Evolutionary conservation across 148 eudicot genomes (phyloP).

Genomic region (Heliamphora exappendiculata): DNA sequence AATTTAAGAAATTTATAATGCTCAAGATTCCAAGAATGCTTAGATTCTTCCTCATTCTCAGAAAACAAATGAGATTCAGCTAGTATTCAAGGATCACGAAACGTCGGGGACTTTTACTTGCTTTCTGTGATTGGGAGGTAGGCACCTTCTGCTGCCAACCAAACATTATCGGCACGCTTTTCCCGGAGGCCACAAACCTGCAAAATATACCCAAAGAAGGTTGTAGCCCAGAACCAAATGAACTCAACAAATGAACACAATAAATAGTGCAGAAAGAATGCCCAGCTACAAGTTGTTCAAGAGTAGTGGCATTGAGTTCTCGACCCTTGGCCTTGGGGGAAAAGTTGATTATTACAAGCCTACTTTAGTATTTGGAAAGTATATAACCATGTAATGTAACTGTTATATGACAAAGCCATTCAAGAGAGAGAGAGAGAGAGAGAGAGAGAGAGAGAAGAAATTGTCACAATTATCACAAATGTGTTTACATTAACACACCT

Average conservation of each 20-base stretch:
- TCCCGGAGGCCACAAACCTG: conserved; percentile 73
- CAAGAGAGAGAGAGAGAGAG: too few species aligned
- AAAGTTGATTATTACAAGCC: neutral
- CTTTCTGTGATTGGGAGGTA: conserved; percentile 50
- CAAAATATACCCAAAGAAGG: neutral
- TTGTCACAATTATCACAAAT: neutral
- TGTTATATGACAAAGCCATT: too few species aligned
- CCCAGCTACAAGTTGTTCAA: too few species aligned
- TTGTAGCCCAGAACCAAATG: neutral
- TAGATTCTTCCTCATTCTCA: neutral
- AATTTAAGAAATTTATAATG: conserved; percentile 1
- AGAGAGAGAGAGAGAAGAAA: too few species aligned
- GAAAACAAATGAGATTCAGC: neutral
- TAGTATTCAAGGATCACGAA: neutral
- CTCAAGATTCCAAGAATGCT: neutral
- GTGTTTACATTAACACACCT: neutral
- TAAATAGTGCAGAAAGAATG: too few species aligned
- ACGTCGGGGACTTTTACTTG: conserved; percentile 33
- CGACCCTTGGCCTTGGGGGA: too few species aligned
- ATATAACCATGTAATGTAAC: neutral
- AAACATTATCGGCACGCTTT: conserved; percentile 54
- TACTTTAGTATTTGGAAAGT: neutral
- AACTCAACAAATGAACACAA: neutral
- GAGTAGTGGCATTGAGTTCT: too few species aligned
- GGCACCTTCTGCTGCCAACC: conserved; percentile 78